Evolutionary conservation across 2,329 filamentous ascomycete species (phyloP).

Genomic region (Fusarium anguioides): DNA sequence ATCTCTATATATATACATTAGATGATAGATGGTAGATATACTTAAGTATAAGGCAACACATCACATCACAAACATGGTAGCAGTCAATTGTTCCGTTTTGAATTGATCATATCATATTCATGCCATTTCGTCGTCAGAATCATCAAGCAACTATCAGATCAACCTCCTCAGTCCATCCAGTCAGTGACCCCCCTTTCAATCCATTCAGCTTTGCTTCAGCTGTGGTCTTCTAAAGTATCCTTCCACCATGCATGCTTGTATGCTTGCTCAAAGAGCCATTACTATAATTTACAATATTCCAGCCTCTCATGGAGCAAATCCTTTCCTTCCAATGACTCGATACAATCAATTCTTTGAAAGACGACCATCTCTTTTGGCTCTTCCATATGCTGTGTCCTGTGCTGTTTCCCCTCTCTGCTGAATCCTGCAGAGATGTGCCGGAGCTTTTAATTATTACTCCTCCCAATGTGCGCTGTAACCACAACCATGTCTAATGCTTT

Average conservation of each 20-base stretch:
- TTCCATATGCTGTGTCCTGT: constrained; percentile 29
- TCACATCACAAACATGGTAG: neutral
- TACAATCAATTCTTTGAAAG: constrained; percentile 29
- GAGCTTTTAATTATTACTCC: constrained; percentile 45
- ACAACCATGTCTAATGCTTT: constrained; percentile 46
- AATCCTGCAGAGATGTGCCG: constrained; percentile 33
- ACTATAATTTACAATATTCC: constrained; percentile 46
- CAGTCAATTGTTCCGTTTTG: constrained; percentile 18
- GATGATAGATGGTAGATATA: neutral
- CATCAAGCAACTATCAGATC: constrained; percentile 46
- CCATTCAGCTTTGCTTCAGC: constrained; percentile 15
- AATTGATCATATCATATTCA: constrained; percentile 51
- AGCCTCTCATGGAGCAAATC: constrained; percentile 16
- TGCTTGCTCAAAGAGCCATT: constrained; percentile 33
- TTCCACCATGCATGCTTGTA: constrained; percentile 12
- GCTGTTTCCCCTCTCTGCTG: constrained; percentile 35
- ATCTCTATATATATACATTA: neutral
- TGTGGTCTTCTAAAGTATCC: constrained; percentile 18
- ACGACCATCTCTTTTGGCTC: constrained; percentile 30
- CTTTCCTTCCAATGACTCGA: constrained; percentile 28
- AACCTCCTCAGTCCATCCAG: constrained; percentile 24
- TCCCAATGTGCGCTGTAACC: constrained; percentile 44
- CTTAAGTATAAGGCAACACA: too few relatives aligned
- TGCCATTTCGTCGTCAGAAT: constrained; percentile 49
- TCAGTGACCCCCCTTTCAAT: constrained; percentile 13